Evolutionary conservation across 257 asterid species (phyloP).

Genomic region (Cordia subcordata): DNA sequence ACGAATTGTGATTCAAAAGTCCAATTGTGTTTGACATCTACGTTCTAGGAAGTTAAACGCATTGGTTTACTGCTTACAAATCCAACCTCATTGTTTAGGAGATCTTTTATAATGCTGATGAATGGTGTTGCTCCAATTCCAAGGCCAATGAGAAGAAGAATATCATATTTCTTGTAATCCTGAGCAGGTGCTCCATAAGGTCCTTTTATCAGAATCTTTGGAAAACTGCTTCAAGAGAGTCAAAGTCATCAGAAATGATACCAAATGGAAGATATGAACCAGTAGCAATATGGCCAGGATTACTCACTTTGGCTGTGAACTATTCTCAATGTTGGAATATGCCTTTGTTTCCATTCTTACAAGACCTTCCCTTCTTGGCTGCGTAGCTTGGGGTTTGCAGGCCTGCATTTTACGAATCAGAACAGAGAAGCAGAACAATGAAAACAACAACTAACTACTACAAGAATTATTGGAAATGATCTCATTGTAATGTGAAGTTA

Average conservation of each 20-base stretch:
- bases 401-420: conserved; percentile 34
- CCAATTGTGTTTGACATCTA: not conserved
- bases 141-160: conserved; percentile 73
- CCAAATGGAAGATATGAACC: not conserved
- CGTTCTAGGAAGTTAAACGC: not conserved
- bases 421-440: not conserved
- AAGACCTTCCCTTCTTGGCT: conserved; percentile 47
- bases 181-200: conserved; percentile 98
- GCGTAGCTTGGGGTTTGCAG: conserved; percentile 44
- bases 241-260: not conserved
- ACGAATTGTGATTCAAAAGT: conserved; percentile 1
- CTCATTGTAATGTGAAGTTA: too few species aligned
- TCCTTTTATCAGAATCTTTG: conserved; percentile 64
- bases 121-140: conserved; percentile 97
- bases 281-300: not conserved
- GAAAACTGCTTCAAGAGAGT: conserved; percentile 43
- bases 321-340: conserved; percentile 30
- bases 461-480: too few species aligned
- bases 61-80: conserved; percentile 29
- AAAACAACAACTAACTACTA: not conserved
- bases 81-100: conserved; percentile 42
- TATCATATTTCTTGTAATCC: conserved; percentile 76
- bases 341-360: conserved; percentile 72
- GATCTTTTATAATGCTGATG: conserved; percentile 78
- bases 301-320: conserved; percentile 44